These are phyloP conservation scores for Chlamydomonas sphaeroides DNA, from an alignment of 139 green algal species.

Conservation along the genomic window DNA sequence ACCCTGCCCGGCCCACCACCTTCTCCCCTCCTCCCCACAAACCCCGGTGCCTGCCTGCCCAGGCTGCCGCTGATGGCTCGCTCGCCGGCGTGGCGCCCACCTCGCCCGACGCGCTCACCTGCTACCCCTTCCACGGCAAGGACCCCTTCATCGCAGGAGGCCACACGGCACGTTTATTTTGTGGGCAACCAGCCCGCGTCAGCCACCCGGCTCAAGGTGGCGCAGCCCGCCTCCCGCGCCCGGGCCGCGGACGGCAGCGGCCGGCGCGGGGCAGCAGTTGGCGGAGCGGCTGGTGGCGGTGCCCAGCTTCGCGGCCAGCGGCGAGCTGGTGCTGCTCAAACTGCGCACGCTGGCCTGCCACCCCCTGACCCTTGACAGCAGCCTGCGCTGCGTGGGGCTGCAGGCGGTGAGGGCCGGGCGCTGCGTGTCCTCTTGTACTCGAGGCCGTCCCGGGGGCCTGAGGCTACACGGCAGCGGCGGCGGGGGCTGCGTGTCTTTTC, in stretches of 20 bases:
- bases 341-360: conserved; percentile 82
- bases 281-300: conserved; percentile 77
- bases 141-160: conserved; percentile 96
- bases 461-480: too few relatives aligned
- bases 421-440: too few relatives aligned
- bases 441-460: too few relatives aligned
- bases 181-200: conserved; percentile 91
- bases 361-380: conserved; percentile 72
- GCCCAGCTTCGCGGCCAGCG: conserved; percentile 79
- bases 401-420: too few relatives aligned
- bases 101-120: conserved; percentile 95
- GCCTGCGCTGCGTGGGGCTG: too few relatives aligned
- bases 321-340: conserved; percentile 88
- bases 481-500: too few relatives aligned
- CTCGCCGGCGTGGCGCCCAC: conserved; percentile 88
- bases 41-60: too few relatives aligned
- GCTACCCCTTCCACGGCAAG: conserved; percentile 87
- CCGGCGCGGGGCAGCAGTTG: not conserved
- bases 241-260: too few relatives aligned
- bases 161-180: conserved; percentile 93
- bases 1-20: too few relatives aligned
- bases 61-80: conserved; percentile 78
- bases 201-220: conserved; percentile 50
- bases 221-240: too few relatives aligned
- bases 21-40: too few relatives aligned